Base-by-base conservation (phyloP, 2,329 filamentous ascomycete genomes). In the Hortaea werneckii region DNA sequence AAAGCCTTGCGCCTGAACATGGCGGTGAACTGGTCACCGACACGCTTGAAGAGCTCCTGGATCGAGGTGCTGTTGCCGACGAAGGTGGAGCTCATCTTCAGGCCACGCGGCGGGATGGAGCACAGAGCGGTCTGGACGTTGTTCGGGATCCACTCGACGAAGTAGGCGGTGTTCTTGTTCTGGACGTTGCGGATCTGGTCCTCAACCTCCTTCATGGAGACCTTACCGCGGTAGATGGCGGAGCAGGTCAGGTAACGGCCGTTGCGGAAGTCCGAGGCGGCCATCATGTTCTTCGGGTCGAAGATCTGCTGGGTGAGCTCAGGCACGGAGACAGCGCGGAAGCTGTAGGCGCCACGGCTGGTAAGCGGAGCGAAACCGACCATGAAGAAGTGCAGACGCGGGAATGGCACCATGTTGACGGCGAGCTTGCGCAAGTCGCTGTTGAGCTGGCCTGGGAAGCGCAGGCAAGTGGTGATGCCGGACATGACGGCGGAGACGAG, bases 211-310 rank as follows among this genome's bases (percentile, higher is more conserved):
- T 96, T 96, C 92, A 96, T 96, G 69, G 90, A 94, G 68, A 98
- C 87, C 80, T 95, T 95, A 67, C 92, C 92, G 73, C 92, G 92
- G 87, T 98, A 98, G 75, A 98, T 95, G 69, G 92, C 89, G 71
- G 85, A 96, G 84, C 92, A 98, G 61, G 92, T 98, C 66, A 98
- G 82, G 80, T 98, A 98, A 66, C 92, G 92, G 71, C 92, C 92
- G 73, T 96, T 98, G 65, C 92, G 87, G 88, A 98, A 98, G 78
- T 98, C 92, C 55, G 89, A 94, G 57, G 92, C 92, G 75, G 92
- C 92, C 92, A 98, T 98, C 90, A 98, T 98, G 84, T 98, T 98
- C 88, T 96, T 98, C 66, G 92, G 90, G 78, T 98, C 92, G 79
- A 94, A 98, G 88, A 98, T 96, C 75, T 98, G 92, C 79, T 98